phyloP scores from a whole-genome alignment of 495 filamentous ascomycete genomes.

The Eremomyces bilateralis region DNA sequence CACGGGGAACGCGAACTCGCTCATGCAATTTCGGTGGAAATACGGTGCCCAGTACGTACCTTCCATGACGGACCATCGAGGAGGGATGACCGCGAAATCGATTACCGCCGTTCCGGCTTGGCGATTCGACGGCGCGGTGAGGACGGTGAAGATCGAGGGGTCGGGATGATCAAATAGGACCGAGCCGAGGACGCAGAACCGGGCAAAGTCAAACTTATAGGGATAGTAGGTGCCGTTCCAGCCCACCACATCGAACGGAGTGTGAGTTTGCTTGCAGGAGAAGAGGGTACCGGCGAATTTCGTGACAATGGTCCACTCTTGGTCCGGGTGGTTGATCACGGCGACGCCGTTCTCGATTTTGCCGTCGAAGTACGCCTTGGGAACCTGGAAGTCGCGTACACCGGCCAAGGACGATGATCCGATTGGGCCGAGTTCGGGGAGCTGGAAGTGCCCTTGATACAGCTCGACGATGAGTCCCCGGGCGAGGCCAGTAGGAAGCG shows the following conservation, averaged over 20 bases:
- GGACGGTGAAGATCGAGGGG: slow-evolving; percentile 62
- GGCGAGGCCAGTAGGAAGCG: slow-evolving; percentile 3
- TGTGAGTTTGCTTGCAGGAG: slow-evolving; percentile 45
- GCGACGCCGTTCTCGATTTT: too few relatives aligned
- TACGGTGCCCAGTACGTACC: slow-evolving; percentile 66
- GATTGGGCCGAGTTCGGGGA: slow-evolving; percentile 46
- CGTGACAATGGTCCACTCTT: slow-evolving; percentile 37
- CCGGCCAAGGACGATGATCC: slow-evolving; percentile 77
- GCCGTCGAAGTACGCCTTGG: too few relatives aligned
- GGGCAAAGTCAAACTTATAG: slow-evolving; percentile 69
- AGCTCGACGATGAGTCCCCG: slow-evolving; percentile 11
- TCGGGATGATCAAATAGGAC: slow-evolving; percentile 64
- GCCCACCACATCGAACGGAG: slow-evolving; percentile 64
- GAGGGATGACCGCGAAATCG: slow-evolving; percentile 70
- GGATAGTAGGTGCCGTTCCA: slow-evolving; percentile 70
- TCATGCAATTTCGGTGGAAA: slow-evolving; percentile 73
- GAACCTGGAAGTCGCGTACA: slow-evolving; percentile 69
- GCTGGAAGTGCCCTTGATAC: slow-evolving; percentile 8
- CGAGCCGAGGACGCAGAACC: slow-evolving; percentile 56
- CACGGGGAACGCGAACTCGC: slow-evolving; percentile 69
- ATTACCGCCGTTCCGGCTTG: slow-evolving; percentile 51
- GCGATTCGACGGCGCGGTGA: slow-evolving; percentile 45
- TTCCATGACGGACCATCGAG: slow-evolving; percentile 57
- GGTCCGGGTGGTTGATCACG: slow-evolving; percentile 39
- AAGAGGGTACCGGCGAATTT: slow-evolving; percentile 71